Percentiles rank a stretch among this genome's conserved stretches.
phyloP scores from a whole-genome alignment of 2,329 filamentous ascomycete species.

The Arachnopeziza araneosa region DNA sequence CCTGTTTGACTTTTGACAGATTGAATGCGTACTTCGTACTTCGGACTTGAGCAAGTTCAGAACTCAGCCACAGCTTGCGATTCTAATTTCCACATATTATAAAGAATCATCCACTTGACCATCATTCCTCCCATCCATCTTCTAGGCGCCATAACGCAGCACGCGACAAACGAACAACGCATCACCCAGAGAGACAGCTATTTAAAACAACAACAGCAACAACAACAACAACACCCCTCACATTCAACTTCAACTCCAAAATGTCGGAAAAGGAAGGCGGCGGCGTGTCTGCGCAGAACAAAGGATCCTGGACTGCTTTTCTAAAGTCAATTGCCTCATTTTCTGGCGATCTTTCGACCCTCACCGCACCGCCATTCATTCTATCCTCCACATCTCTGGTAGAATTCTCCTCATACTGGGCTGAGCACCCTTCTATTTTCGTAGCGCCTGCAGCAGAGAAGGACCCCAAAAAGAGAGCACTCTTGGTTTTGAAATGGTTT shows the following conservation, averaged over 20 bases:
- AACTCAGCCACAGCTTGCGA: background rate
- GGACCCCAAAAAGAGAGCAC: conserved; percentile 73
- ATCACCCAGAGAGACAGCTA: background rate
- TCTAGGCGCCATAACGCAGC: background rate
- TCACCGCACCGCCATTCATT: conserved; percentile 79
- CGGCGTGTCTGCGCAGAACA: conserved; percentile 27
- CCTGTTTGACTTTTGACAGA: background rate
- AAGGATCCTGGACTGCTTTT: conserved; percentile 29
- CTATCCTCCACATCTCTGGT: conserved; percentile 72
- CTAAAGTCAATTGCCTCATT: conserved; percentile 68
- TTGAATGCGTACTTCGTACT: background rate
- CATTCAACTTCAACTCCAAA: background rate
- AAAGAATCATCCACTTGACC: background rate
- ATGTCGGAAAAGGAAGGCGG: conserved; percentile 29
- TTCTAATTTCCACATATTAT: background rate
- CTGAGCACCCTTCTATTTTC: conserved; percentile 71
- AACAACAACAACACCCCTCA: background rate
- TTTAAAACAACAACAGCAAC: background rate
- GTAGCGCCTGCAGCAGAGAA: conserved; percentile 74
- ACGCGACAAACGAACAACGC: background rate
- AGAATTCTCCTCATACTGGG: conserved; percentile 81
- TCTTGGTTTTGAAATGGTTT: conserved; percentile 95
- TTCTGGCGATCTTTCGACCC: conserved; percentile 73
- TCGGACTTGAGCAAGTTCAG: background rate
- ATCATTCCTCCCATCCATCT: background rate